Base-by-base conservation (phyloP, 2,329 filamentous ascomycete species). In the Magnaporthales sp. region DNA sequence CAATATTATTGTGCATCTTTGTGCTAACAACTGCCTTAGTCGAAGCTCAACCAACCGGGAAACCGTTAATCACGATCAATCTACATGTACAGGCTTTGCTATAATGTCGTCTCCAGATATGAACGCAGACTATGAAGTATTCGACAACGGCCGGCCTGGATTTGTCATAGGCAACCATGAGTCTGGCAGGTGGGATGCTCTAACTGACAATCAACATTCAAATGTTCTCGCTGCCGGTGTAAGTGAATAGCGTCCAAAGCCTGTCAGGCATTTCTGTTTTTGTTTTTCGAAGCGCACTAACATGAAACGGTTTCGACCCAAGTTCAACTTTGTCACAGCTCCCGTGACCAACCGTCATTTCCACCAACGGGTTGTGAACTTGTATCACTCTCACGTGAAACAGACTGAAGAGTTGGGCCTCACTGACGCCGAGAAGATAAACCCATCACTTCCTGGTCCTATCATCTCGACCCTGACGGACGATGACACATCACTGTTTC, bases 251-350 rank as follows among this genome's bases (percentile, higher is more conserved):
- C 24, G 32, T 7, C 27, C 51, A 65, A 26, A 1, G 8, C 22
- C n/a, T 46, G 15, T 46, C 38, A 46, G n/a, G 38, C 15, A 1
- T 46, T 38, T 32, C 13, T 32, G 9, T 32, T 19, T 46, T 38
- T 5, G 4, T 2, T 46, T n/a, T 7, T 46, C 38, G 38, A 46
- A 46, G 15, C 38, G 2, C 13, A 15, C 32, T 71, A 68, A 66
- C 65, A 66, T 6, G n/a, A 5, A 19, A n/a, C 13, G 2, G 5
- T 10, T n/a, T 38, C 19, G 11, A 4, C 69, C 51, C 26, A 71
- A 93, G 90, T 92, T 94, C 80, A 86, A 89, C 74, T 91, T 93
- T 80, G 84, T 91, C 70, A 93, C 91, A 4, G 88, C 87, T 22
- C 89, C 91, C 64, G 89, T 96, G 74, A 94, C 91, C 54, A 95